Percentiles rank a stretch among this genome's conserved stretches.
Evolutionary conservation across 2,329 filamentous ascomycete species (phyloP).

Genomic region (Venturia pyrina): DNA sequence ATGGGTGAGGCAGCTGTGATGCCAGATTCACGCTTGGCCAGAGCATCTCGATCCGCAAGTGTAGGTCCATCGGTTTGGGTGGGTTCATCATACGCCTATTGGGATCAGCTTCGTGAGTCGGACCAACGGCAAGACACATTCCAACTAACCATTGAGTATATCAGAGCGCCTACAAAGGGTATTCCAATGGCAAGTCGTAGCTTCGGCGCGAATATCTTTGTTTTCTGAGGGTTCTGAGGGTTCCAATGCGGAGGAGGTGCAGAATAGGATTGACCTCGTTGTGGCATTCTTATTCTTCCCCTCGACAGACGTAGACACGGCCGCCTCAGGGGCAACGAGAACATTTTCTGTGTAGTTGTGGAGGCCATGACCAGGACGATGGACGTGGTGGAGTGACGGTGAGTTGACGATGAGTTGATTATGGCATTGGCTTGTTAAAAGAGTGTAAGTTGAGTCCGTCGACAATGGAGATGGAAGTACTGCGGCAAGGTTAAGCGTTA

Average conservation of each 20-base stretch:
- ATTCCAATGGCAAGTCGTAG: slow-evolving; percentile 13
- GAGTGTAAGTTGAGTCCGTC: neutral
- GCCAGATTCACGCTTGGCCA: slow-evolving; percentile 67
- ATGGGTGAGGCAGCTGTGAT: slow-evolving; percentile 76
- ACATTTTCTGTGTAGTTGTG: neutral
- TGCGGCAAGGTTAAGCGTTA: neutral
- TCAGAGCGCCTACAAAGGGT: slow-evolving; percentile 3
- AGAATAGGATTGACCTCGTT: neutral
- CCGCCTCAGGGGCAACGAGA: neutral
- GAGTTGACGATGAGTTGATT: neutral
- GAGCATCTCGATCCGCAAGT: slow-evolving; percentile 75
- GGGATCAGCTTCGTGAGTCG: slow-evolving; percentile 19
- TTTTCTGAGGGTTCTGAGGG: neutral
- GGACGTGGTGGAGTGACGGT: neutral
- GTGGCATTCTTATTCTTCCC: neutral
- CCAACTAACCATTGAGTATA: slow-evolving; percentile 9
- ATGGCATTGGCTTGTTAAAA: neutral
- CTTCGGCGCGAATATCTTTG: slow-evolving; percentile 8
- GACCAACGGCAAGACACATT: neutral
- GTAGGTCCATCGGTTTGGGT: slow-evolving; percentile 49
- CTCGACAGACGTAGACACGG: neutral
- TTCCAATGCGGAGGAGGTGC: neutral
- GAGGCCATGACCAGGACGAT: neutral
- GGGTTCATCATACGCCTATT: slow-evolving; percentile 28
- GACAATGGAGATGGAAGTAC: neutral